Base-by-base conservation (phyloP, 805 yeast species). In the Starmera quercuum region DNA sequence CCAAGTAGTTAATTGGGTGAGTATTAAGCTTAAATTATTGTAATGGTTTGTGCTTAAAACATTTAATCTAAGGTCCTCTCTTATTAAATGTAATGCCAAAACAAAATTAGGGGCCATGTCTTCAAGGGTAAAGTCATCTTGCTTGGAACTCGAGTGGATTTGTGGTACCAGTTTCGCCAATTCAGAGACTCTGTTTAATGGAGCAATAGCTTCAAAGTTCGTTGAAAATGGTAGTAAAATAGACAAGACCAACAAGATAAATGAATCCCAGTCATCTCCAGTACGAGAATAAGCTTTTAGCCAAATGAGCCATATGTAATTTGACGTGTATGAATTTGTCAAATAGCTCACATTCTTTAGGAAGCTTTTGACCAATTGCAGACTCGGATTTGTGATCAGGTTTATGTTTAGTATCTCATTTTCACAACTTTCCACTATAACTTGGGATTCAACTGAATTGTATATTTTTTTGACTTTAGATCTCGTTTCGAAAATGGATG, bases 11-110 rank as follows among this genome's bases (percentile, higher is more conserved):
- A 83, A 50, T 42, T 79, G 81, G 0, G 78, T 61, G n/a, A 87
- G 53, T 16, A 87, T 53, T 1, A 58, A 18, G 0, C 81, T 75
- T 20, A 88, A 45, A 21, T 56, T 56, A 4, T 59, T 44, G 10
- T 66, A 57, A 7, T 59, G 52, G 0, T 45, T 35, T 4, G 48
- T 35, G 5, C 67, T 61, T 18, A 75, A 56, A 2, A 73, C 56
- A 45, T 82, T 76, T 20, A 90, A 59, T 33, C 70, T 67, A 30
- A 69, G 54, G 39, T 90, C 97, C 53, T 90, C 97, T 34, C 87
- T 61, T 2, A 85, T 58, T 25, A 87, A 49, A 58, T 88, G 97
- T 30, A 90, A 56, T 0, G 87, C 73, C 18, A 83, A 56, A 0
- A 78, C 66, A 9, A 84, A 66, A 37, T 73, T 76, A 0, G 90